Conservation (phyloP, 768 basidiomycete species). For the Leccinum variicolor region DNA sequence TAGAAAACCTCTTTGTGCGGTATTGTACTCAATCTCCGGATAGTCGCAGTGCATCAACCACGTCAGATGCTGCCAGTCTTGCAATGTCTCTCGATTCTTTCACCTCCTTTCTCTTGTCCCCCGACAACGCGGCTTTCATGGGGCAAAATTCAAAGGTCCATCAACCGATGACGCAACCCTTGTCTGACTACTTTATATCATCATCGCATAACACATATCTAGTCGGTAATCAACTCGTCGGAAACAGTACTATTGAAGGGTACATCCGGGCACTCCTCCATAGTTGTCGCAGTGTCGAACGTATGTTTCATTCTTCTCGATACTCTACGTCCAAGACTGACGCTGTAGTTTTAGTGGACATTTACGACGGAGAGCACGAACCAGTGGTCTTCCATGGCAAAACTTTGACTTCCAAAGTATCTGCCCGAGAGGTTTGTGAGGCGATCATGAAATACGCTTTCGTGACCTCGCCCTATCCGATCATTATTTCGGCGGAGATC, state of each 20-base stretch:
- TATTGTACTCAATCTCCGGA: constrained; percentile 26
- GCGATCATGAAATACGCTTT: constrained; percentile 91
- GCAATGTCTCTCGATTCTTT: constrained; percentile 60
- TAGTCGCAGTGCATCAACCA: not conserved
- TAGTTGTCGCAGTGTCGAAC: constrained; percentile 90
- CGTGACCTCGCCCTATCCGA: constrained; percentile 83
- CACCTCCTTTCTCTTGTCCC: constrained; percentile 74
- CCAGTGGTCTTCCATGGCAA: constrained; percentile 89
- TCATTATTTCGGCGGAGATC: constrained; percentile 91
- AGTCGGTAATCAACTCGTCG: constrained; percentile 81
- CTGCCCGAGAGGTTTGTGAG: constrained; percentile 74
- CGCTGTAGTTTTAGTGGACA: constrained; percentile 60
- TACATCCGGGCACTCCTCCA: constrained; percentile 90
- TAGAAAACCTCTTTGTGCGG: constrained; percentile 35
- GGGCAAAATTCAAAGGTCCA: constrained; percentile 51
- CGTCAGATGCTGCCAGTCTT: constrained; percentile 5
- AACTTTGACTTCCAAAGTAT: constrained; percentile 81
- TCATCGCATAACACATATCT: constrained; percentile 94
- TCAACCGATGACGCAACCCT: constrained; percentile 87
- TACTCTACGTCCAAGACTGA: not conserved
- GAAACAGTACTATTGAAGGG: constrained; percentile 85
- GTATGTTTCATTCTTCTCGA: constrained; percentile 44
- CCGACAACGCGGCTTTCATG: constrained; percentile 64
- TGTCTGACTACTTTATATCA: constrained; percentile 86
- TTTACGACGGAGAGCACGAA: constrained; percentile 83